A percentile compares a stretch with the other conserved stretches of the same genome.
Conservation (phyloP, 495 filamentous ascomycete species). For the Penicillium canescens region DNA sequence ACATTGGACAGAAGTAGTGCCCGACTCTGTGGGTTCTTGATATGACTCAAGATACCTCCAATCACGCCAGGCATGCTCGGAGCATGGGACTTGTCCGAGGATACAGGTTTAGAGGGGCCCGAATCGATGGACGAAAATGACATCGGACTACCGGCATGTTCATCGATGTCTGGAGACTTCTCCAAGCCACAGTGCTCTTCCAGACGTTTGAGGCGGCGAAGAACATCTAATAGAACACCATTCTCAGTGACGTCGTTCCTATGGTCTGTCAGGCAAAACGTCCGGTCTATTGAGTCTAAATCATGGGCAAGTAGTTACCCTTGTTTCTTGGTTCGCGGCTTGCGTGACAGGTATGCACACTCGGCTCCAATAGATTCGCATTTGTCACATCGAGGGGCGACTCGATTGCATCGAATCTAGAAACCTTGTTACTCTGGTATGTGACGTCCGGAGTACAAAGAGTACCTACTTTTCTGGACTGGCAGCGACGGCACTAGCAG, state of each 20-base stretch:
- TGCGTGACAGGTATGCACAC: conserved; percentile 17
- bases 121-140: no score
- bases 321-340: conserved; percentile 13
- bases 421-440: background rate
- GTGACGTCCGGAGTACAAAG: background rate
- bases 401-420: conserved; percentile 24
- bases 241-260: conserved; percentile 7
- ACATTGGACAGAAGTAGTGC: conserved; percentile 12
- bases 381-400: conserved; percentile 21
- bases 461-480: conserved; percentile 18
- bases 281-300: no score
- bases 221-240: conserved; percentile 13
- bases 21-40: conserved; percentile 8
- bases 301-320: background rate
- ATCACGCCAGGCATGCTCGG: background rate
- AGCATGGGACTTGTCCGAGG: no score
- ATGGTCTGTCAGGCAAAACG: background rate
- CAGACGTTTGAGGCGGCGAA: conserved; percentile 18
- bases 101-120: no score
- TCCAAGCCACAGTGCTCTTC: conserved; percentile 19
- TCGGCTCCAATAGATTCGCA: conserved; percentile 12
- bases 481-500: conserved; percentile 17
- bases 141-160: background rate
- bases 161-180: background rate
- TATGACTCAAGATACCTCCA: conserved; percentile 1